Base-by-base conservation (phyloP, 495 filamentous ascomycete species). In the Bryoglossum gracile region DNA sequence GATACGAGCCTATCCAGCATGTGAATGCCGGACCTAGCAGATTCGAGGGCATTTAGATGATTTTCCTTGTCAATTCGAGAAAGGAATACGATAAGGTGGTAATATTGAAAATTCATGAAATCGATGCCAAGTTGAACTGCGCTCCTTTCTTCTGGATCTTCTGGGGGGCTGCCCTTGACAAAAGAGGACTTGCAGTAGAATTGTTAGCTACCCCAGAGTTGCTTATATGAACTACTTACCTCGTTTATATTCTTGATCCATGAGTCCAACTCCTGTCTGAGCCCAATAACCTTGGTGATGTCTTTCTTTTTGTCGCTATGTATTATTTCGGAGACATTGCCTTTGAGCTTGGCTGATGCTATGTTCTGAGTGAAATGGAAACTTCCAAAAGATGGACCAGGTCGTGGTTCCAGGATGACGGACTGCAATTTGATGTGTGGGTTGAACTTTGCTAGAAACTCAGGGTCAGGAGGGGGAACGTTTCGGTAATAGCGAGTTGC, bases 381-480 rank as follows among this genome's bases (percentile, higher is more conserved):
- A 4, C 6, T 1, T 17, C 34, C 46, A 49, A 40, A 49, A n/a
- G n/a, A n/a, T n/a, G n/a, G n/a, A n/a, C n/a, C n/a, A n/a, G n/a
- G n/a, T n/a, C n/a, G n/a, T n/a, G n/a, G n/a, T n/a, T n/a, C n/a
- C n/a, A n/a, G n/a, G n/a, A n/a, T n/a, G n/a, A n/a, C n/a, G n/a
- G n/a, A n/a, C n/a, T n/a, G n/a, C n/a, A n/a, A n/a, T n/a, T n/a
- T n/a, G 24, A 1, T 5, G 13, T 49, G 35, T 8, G 46, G 46
- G 8, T 26, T 40, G 22, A 17, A 49, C 22, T 18, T 49, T 14
- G 46, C 34, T 11, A 49, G 16, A 26, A 16, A 16, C 35, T 26
- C n/a, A 17, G 46, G 34, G 23, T 49, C 35, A 3, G 57, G 60
- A n/a, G 51, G 30, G 3, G 60, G 57, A 4, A 62, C 51, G 22